Percentiles rank a stretch among this genome's conserved stretches.
Evolutionary conservation across 176 grass and related monocot genomes (phyloP).

Genomic region (Oryza glaberrima): DNA sequence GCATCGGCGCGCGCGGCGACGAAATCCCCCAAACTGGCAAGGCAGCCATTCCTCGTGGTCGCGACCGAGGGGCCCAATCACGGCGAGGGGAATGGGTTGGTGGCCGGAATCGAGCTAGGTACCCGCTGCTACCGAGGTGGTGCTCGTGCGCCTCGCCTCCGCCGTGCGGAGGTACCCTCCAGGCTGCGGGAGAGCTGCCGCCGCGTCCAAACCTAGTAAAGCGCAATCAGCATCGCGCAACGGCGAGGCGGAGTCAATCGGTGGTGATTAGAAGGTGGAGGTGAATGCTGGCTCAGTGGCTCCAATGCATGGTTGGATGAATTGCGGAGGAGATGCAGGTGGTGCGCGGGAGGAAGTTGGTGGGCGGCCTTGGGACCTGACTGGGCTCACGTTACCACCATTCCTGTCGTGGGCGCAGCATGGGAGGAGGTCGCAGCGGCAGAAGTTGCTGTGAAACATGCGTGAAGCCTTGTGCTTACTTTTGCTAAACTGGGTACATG

Average conservation of each 20-base stretch:
- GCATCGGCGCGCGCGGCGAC: slow-evolving; percentile 14
- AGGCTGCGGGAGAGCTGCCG: slow-evolving; percentile 33
- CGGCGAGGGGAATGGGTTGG: neutral
- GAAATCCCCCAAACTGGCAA: neutral
- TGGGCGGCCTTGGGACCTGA: slow-evolving; percentile 2
- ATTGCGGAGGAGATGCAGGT: neutral
- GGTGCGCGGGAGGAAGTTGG: slow-evolving; percentile 5
- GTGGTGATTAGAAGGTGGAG: neutral
- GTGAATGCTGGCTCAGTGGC: neutral
- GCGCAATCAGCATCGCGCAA: neutral
- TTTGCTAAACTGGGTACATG: slow-evolving; percentile 20
- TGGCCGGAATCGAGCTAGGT: neutral
- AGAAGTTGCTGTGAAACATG: slow-evolving; percentile 27
- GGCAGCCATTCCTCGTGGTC: neutral
- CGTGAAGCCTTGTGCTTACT: neutral
- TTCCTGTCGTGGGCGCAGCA: slow-evolving; percentile 29
- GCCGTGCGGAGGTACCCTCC: slow-evolving; percentile 50
- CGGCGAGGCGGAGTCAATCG: neutral
- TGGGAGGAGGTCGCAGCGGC: slow-evolving; percentile 34
- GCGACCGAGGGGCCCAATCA: neutral
- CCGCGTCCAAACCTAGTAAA: neutral
- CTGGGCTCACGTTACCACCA: neutral
- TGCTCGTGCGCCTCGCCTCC: slow-evolving; percentile 17
- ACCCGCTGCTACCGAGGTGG: neutral
- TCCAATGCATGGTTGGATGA: neutral